A percentile compares a stretch with the other conserved stretches of the same genome.
phyloP scores from a whole-genome alignment of 2,329 filamentous ascomycete species.

The Alternaria novae-zelandiae region DNA sequence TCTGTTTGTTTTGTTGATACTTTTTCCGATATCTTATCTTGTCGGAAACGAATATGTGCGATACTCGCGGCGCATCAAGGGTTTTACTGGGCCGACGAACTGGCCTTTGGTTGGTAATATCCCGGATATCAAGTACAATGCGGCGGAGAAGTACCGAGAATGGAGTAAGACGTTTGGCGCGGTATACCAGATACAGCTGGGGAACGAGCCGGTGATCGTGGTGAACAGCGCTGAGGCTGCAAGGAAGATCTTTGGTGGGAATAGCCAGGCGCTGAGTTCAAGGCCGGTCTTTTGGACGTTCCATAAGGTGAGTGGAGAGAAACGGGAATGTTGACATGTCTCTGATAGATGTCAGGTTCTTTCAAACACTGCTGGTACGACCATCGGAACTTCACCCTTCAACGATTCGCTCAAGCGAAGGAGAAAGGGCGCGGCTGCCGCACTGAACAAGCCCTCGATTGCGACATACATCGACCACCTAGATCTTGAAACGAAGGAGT shows the following conservation, averaged over 20 bases:
- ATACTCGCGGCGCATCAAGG: slow-evolving; percentile 44
- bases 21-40: slow-evolving; percentile 45
- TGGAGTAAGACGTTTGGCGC: slow-evolving; percentile 52
- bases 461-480: slow-evolving; percentile 68
- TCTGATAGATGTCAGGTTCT: slow-evolving; percentile 56
- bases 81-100: slow-evolving; percentile 48
- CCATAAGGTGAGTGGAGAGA: slow-evolving; percentile 46
- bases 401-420: slow-evolving; percentile 69
- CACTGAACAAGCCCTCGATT: slow-evolving; percentile 69
- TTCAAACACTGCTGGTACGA: slow-evolving; percentile 70
- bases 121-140: slow-evolving; percentile 51
- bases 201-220: slow-evolving; percentile 53
- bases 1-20: slow-evolving; percentile 26
- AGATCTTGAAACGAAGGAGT: slow-evolving; percentile 68
- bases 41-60: slow-evolving; percentile 48
- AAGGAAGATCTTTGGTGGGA: slow-evolving; percentile 50
- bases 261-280: slow-evolving; percentile 51
- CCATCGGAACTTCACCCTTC: slow-evolving; percentile 72
- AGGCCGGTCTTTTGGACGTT: slow-evolving; percentile 56
- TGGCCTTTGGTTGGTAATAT: slow-evolving; percentile 53
- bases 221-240: slow-evolving; percentile 53
- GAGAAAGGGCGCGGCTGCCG: slow-evolving; percentile 69
- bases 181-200: slow-evolving; percentile 56
- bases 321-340: background rate
- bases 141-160: slow-evolving; percentile 52